Evolutionary conservation across 352 stramenopile genomes (phyloP).

Genomic region (Globisporangium radiosum): DNA sequence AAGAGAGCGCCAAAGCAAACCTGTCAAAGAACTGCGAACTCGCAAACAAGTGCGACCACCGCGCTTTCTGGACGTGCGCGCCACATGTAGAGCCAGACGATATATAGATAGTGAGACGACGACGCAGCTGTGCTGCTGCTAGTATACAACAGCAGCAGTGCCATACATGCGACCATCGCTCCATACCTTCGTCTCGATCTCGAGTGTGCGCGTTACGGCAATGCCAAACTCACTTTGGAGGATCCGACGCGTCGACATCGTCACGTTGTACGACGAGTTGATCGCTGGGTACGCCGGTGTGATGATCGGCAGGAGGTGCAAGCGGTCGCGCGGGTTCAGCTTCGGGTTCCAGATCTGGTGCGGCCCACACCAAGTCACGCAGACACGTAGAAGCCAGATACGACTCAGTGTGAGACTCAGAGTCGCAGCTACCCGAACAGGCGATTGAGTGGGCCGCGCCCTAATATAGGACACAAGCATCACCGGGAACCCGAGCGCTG

Average conservation of each 20-base stretch:
- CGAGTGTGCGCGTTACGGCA: conserved; percentile 46
- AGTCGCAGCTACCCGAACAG: too few species aligned
- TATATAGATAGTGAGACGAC: too few species aligned
- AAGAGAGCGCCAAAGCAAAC: conserved; percentile 19
- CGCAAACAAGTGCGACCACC: conserved; percentile 78
- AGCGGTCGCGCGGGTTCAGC: conserved; percentile 69
- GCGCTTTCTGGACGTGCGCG: conserved; percentile 35
- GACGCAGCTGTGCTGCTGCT: too few species aligned
- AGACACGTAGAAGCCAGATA: too few species aligned
- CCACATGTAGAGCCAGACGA: not conserved
- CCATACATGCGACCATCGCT: not conserved
- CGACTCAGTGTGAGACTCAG: too few species aligned
- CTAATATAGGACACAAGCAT: too few species aligned
- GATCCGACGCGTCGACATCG: conserved; percentile 64
- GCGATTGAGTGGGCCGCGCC: too few species aligned
- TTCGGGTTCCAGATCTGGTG: conserved; percentile 64
- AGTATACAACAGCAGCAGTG: too few species aligned
- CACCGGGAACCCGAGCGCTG: conserved; percentile 8
- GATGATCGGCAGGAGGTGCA: conserved; percentile 85
- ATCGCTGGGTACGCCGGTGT: conserved; percentile 77
- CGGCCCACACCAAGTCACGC: too few species aligned
- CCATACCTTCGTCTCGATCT: conserved; percentile 80
- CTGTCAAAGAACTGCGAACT: conserved; percentile 70
- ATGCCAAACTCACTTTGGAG: conserved; percentile 69
- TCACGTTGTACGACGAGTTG: conserved; percentile 84